Evolutionary conservation across 257 asterid species (phyloP).

Genomic region (Henckelia pumila): DNA sequence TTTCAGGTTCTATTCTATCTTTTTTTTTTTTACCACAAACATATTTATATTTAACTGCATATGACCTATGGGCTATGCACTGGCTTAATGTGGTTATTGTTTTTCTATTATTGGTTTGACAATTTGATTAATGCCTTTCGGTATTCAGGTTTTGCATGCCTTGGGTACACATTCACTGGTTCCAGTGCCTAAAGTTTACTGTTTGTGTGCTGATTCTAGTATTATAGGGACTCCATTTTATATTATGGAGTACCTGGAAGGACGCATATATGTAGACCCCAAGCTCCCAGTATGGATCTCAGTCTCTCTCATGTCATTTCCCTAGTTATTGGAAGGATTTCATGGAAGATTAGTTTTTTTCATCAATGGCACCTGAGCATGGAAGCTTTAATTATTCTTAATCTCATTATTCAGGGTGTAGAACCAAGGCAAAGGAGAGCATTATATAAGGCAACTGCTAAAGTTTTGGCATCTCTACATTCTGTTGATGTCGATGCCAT

Average conservation of each 20-base stretch:
- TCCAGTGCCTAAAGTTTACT: constrained; percentile 90
- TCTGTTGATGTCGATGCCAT: constrained; percentile 74
- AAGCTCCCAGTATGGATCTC: constrained; percentile 62
- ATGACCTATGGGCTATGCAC: too few species aligned
- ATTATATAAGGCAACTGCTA: constrained; percentile 70
- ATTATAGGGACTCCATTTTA: constrained; percentile 93
- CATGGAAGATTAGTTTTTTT: constrained; percentile 11
- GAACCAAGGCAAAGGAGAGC: constrained; percentile 65
- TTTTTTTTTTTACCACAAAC: background rate
- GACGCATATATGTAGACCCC: constrained; percentile 84
- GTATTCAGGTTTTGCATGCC: constrained; percentile 76
- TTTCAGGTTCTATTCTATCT: constrained; percentile 50
- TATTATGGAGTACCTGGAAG: constrained; percentile 95
- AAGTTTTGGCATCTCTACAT: constrained; percentile 82
- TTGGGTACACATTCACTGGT: constrained; percentile 68
- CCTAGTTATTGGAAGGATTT: background rate
- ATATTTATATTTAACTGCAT: too few species aligned
- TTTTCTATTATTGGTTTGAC: background rate
- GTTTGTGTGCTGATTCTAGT: constrained; percentile 77
- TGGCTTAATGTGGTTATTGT: background rate
- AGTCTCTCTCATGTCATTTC: constrained; percentile 16
- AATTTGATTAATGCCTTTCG: constrained; percentile 21
- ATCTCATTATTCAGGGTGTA: constrained; percentile 49
- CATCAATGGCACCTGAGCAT: constrained; percentile 3
- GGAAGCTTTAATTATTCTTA: constrained; percentile 9